Evolutionary conservation across 352 stramenopile species (phyloP).

Genomic region (Saprolegnia parasitica): DNA sequence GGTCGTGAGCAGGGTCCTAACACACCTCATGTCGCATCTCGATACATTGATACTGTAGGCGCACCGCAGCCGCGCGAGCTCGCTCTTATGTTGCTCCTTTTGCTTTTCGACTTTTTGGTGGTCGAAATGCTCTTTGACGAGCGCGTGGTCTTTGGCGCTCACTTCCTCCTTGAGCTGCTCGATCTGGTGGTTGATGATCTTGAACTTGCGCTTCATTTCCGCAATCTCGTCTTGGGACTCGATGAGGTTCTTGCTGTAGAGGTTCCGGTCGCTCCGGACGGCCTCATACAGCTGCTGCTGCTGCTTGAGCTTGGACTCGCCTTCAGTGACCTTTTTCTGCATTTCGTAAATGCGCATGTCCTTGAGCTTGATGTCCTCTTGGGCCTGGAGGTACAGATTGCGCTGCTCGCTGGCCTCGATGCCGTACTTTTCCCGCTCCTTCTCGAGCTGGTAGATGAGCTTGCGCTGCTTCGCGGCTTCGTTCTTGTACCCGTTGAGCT

Average conservation of each 20-base stretch:
- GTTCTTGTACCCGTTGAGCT: slow-evolving; percentile 75
- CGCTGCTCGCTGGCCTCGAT: slow-evolving; percentile 82
- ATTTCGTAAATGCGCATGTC: slow-evolving; percentile 79
- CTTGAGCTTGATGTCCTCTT: slow-evolving; percentile 77
- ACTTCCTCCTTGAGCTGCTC: slow-evolving; percentile 96
- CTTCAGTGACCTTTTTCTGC: slow-evolving; percentile 85
- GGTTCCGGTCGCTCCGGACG: slow-evolving; percentile 91
- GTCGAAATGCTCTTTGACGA: slow-evolving; percentile 96
- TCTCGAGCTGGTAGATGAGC: slow-evolving; percentile 89
- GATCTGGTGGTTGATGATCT: slow-evolving; percentile 95
- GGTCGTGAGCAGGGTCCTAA: slow-evolving; percentile 59
- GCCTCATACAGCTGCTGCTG: slow-evolving; percentile 95
- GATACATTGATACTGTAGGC: background rate
- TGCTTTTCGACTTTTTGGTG: slow-evolving; percentile 94
- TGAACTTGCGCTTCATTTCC: slow-evolving; percentile 96
- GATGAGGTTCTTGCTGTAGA: slow-evolving; percentile 95
- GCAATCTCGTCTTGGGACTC: slow-evolving; percentile 94
- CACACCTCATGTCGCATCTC: no score
- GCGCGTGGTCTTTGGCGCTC: slow-evolving; percentile 89
- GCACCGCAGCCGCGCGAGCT: slow-evolving; percentile 85
- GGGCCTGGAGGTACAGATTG: slow-evolving; percentile 74
- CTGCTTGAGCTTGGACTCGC: slow-evolving; percentile 93
- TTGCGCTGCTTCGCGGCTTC: slow-evolving; percentile 87
- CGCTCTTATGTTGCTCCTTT: slow-evolving; percentile 91
- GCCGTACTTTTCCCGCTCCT: slow-evolving; percentile 90